Base-by-base conservation (phyloP, 768 basidiomycete genomes). In the Krasilnikovozyma curviuscula region DNA sequence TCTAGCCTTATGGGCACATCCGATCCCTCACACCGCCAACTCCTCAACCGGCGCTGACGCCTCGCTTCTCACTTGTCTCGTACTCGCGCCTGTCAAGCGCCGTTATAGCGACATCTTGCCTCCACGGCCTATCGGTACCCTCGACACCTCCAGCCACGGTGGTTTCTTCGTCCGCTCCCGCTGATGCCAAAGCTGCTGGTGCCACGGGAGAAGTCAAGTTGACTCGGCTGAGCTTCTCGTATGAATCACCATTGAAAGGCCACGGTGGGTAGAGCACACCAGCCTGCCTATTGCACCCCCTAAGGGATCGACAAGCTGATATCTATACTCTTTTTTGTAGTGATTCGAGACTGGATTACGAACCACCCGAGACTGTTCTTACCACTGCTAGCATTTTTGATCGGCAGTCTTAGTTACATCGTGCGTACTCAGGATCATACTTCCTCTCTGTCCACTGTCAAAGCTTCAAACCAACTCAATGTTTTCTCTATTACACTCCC, bases 351-450 rank as follows among this genome's bases (percentile, higher is more conserved):
- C 31, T 66, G 63, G 63, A 59, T 65, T 24, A 59, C 57, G 25
- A 50, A 49, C 1, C 65, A 66, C 55, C 65, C 65, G 0, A 55
- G 63, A 32, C 53, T 66, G 13, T 59, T 57, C 6, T 49, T 66
- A n/a, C 65, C 65, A 8, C 53, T 63, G 24, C 16, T 86, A 2
- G 73, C 86, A 35, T 93, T 95, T 63, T 66, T 97, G 2, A 62
- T 97, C n/a, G 91, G 88, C 10, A 79, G 80, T 2, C 56, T 97
- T 31, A 83, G 83, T 19, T 93, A 91, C 61, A 80, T 37, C 37
- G n/a, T 38, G 7, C 37, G n/a, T 16, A 38, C 37, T 18, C n/a
- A 18, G n/a, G 18, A 14, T 24, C 10, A 33, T 33, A 9, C 32
- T 33, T 33, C 32, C 10, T 33, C 32, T 33, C n/a, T 33, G 32